Evolutionary conservation across 805 yeast species (phyloP).

Genomic region (Brettanomyces bruxellensis): DNA sequence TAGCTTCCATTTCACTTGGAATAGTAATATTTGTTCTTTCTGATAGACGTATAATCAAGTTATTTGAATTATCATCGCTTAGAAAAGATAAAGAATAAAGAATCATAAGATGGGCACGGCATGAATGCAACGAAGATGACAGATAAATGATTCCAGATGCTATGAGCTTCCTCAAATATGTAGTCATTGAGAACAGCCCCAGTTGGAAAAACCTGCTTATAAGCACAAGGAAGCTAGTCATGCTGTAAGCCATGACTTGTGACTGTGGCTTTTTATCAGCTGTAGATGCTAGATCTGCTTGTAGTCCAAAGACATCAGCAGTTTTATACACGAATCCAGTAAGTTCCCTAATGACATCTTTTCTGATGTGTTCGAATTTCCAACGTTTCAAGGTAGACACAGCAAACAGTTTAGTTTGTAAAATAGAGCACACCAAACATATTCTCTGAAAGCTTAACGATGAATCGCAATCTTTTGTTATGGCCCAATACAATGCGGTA

Average conservation of each 20-base stretch:
- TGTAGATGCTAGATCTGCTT: slow-evolving; percentile 7
- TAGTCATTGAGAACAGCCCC: slow-evolving; percentile 45
- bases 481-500: slow-evolving; percentile 22
- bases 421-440: slow-evolving; percentile 16
- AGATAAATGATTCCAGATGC: slow-evolving; percentile 79
- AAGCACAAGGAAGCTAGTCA: slow-evolving; percentile 32
- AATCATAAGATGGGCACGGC: slow-evolving; percentile 43
- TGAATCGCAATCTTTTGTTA: slow-evolving; percentile 15
- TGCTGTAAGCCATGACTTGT: slow-evolving; percentile 8
- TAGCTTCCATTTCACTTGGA: not conserved
- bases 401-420: slow-evolving; percentile 15
- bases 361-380: slow-evolving; percentile 16
- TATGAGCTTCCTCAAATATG: slow-evolving; percentile 71
- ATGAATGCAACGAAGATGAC: slow-evolving; percentile 40
- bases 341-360: slow-evolving; percentile 23
- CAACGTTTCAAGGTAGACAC: slow-evolving; percentile 14
- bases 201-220: slow-evolving; percentile 40
- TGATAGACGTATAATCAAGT: slow-evolving; percentile 21
- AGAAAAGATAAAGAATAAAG: slow-evolving; percentile 48
- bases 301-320: slow-evolving; percentile 19
- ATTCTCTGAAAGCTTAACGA: slow-evolving; percentile 13
- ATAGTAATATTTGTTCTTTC: slow-evolving; percentile 17
- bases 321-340: slow-evolving; percentile 24
- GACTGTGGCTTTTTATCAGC: not conserved
- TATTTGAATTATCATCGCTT: slow-evolving; percentile 30